Percentiles rank a stretch among this genome's conserved stretches.
phyloP scores from a whole-genome alignment of 805 yeast genomes.

The Brettanomyces sp. region DNA sequence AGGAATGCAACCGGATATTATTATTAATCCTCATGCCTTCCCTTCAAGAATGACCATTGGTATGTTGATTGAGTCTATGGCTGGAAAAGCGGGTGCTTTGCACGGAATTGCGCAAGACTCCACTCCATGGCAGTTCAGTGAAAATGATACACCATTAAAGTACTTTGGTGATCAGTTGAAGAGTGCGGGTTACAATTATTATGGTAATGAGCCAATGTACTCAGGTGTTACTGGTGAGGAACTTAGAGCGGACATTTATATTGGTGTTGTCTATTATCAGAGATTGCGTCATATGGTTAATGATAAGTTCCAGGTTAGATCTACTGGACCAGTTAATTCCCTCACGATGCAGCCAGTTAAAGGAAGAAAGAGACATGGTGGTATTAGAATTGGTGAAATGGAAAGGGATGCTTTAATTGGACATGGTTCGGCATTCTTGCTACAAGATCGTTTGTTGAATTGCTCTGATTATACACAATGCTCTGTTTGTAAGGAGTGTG shows the following conservation, averaged over 20 bases:
- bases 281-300: slow-evolving; percentile 99
- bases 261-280: slow-evolving; percentile 96
- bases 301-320: slow-evolving; percentile 98
- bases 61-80: slow-evolving; percentile 96
- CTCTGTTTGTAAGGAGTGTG: slow-evolving; percentile 84
- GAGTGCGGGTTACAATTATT: slow-evolving; percentile 89
- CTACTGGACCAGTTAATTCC: slow-evolving; percentile 96
- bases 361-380: slow-evolving; percentile 98
- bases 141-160: slow-evolving; percentile 92
- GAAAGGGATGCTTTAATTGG: slow-evolving; percentile 99
- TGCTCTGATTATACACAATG: slow-evolving; percentile 95
- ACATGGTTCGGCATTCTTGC: slow-evolving; percentile 90
- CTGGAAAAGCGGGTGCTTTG: slow-evolving; percentile 98
- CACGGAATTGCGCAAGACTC: slow-evolving; percentile 97
- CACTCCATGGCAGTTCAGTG: slow-evolving; percentile 92
- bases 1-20: slow-evolving; percentile 96
- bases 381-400: slow-evolving; percentile 99
- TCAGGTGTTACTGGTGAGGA: slow-evolving; percentile 99
- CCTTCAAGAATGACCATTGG: slow-evolving; percentile 99
- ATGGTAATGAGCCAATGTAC: slow-evolving; percentile 98
- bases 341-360: slow-evolving; percentile 99
- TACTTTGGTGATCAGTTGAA: slow-evolving; percentile 89
- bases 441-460: slow-evolving; percentile 90
- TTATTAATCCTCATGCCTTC: slow-evolving; percentile 98
- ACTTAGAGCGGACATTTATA: slow-evolving; percentile 87